phyloP scores from a whole-genome alignment of 176 grass and related monocot genomes.

The Carex parvula region DNA sequence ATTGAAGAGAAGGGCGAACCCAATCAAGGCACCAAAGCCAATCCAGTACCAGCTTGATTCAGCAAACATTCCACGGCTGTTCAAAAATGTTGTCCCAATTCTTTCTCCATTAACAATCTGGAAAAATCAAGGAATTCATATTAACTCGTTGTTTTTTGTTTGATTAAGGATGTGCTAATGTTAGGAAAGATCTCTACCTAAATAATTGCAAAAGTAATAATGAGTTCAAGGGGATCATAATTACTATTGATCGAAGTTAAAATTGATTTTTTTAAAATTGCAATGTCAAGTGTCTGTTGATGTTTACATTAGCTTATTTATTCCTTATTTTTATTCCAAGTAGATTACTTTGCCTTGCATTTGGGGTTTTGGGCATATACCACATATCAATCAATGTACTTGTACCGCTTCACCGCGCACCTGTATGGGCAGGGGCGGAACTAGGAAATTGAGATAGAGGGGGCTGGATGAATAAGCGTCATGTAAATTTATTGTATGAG shows the following conservation, averaged over 20 bases:
- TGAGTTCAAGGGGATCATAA: background rate
- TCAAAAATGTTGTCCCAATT: slow-evolving; percentile 52
- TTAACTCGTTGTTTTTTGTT: background rate
- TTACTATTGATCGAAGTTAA: background rate
- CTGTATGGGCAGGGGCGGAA: too few relatives aligned
- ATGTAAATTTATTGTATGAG: too few relatives aligned
- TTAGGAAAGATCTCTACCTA: background rate
- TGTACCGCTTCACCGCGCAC: background rate
- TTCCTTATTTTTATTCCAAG: background rate
- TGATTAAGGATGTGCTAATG: background rate
- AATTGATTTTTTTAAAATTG: background rate
- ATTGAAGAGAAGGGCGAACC: slow-evolving; percentile 73
- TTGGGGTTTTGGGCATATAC: background rate
- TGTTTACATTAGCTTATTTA: background rate
- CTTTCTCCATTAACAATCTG: slow-evolving; percentile 32
- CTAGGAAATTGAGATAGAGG: too few relatives aligned
- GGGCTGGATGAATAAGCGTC: too few relatives aligned
- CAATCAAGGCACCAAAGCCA: slow-evolving; percentile 68
- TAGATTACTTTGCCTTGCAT: background rate
- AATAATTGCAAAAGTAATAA: background rate
- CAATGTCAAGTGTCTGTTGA: background rate
- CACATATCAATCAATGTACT: background rate
- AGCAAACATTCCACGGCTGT: slow-evolving; percentile 61
- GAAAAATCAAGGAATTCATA: background rate
- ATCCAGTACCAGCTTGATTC: slow-evolving; percentile 98